phyloP scores from a whole-genome alignment of 1,139 yeast species.

The Meyerozyma elateridarum region DNA sequence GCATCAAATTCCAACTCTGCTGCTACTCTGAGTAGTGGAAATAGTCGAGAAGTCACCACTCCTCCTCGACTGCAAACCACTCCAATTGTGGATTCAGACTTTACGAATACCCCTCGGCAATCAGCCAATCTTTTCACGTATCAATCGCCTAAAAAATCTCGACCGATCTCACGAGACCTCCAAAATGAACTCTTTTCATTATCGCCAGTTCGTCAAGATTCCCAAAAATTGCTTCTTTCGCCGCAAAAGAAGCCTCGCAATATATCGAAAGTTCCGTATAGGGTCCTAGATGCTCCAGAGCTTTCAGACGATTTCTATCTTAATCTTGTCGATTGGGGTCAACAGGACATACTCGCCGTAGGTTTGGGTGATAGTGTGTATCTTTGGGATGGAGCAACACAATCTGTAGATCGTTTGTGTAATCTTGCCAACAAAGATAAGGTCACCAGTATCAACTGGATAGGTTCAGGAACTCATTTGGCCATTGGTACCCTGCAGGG shows the following conservation, averaged over 20 bases:
- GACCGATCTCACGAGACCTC: constrained; percentile 57
- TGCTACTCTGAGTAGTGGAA: background rate
- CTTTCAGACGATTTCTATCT: constrained; percentile 90
- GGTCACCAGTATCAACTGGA: constrained; percentile 88
- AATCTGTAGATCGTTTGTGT: constrained; percentile 78
- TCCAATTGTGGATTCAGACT: constrained; percentile 18
- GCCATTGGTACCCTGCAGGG: constrained; percentile 92
- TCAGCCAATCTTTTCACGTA: constrained; percentile 63
- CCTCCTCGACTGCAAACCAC: constrained; percentile 11
- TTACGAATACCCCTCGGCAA: constrained; percentile 50
- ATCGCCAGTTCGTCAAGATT: constrained; percentile 86
- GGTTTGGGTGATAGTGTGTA: constrained; percentile 88
- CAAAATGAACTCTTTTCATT: constrained; percentile 74
- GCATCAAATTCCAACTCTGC: constrained; percentile 2
- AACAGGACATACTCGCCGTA: constrained; percentile 82
- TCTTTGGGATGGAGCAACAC: constrained; percentile 85
- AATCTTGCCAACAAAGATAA: constrained; percentile 58
- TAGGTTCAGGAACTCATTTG: constrained; percentile 86
- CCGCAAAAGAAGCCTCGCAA: constrained; percentile 78
- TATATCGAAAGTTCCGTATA: constrained; percentile 81
- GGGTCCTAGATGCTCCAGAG: constrained; percentile 96
- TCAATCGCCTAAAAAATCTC: constrained; percentile 60
- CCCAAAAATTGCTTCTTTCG: constrained; percentile 70
- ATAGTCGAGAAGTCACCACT: constrained; percentile 5
- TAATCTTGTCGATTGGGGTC: constrained; percentile 94